Conservation (phyloP, 2,329 filamentous ascomycete species). For the Talaromyces sp. region DNA sequence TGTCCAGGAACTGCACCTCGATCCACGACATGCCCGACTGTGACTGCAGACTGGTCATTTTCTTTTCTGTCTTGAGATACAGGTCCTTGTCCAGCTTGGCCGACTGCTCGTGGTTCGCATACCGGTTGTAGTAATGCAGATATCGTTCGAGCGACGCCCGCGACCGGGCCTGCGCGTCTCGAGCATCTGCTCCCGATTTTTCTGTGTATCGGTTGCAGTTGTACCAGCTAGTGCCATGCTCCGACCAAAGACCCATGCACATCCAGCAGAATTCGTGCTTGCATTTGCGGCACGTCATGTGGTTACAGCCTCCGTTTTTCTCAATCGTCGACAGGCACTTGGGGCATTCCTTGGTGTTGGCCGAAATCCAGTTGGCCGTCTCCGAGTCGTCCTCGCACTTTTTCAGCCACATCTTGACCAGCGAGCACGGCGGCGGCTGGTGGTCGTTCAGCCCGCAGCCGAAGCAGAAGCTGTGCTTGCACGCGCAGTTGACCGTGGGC, state of each 20-base stretch:
- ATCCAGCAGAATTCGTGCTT: conserved; percentile 99
- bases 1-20: conserved; percentile 93
- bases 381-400: conserved; percentile 98
- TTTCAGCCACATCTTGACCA: conserved; percentile 95
- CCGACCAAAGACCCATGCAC: conserved; percentile 98
- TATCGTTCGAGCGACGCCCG: conserved; percentile 92
- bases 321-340: conserved; percentile 96
- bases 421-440: conserved; percentile 82
- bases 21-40: conserved; percentile 98
- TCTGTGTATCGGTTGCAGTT: conserved; percentile 98
- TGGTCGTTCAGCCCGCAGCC: conserved; percentile 87
- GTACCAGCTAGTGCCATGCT: conserved; percentile 99
- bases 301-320: conserved; percentile 97
- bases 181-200: conserved; percentile 84
- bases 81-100: conserved; percentile 95
- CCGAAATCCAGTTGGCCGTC: conserved; percentile 98
- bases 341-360: conserved; percentile 97
- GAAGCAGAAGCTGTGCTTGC: conserved; percentile 88
- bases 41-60: conserved; percentile 95
- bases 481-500: conserved; percentile 81
- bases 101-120: conserved; percentile 97
- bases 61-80: conserved; percentile 94
- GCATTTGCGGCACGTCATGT: conserved; percentile 96
- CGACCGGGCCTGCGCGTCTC: conserved; percentile 87
- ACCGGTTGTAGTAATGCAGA: conserved; percentile 97